Percentiles rank a stretch among this genome's conserved stretches.
These are phyloP conservation scores for Coccomyxa sp. DNA, from an alignment of 139 green algal genomes.

Conservation along the genomic window DNA sequence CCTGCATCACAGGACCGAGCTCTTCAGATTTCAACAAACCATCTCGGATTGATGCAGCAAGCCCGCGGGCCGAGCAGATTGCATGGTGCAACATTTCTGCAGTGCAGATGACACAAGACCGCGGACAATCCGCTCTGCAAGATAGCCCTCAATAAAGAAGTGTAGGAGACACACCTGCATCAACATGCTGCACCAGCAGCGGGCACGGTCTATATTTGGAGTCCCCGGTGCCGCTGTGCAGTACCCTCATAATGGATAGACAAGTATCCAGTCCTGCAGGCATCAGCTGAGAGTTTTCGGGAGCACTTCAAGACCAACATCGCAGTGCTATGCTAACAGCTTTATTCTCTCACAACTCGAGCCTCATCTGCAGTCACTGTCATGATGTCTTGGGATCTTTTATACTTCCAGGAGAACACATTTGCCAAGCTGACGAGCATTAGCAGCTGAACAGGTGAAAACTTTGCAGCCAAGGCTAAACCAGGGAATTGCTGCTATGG, in stretches of 20 bases:
- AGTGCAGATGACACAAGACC: background rate
- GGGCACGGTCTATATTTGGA: slow-evolving; percentile 90
- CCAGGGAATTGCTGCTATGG: too few species aligned
- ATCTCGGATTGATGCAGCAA: background rate
- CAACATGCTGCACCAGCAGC: slow-evolving; percentile 84
- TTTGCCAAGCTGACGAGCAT: background rate
- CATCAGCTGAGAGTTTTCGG: background rate
- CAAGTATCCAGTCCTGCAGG: slow-evolving; percentile 82
- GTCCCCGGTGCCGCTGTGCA: slow-evolving; percentile 80
- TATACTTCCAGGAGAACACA: background rate
- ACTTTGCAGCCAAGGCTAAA: too few species aligned
- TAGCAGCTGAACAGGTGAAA: too few species aligned
- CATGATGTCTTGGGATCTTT: background rate
- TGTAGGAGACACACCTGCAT: slow-evolving; percentile 29
- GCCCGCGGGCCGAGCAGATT: too few species aligned
- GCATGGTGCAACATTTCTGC: too few species aligned
- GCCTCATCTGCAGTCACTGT: background rate
- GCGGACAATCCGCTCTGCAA: background rate
- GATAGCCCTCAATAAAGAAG: too few species aligned
- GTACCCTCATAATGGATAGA: slow-evolving; percentile 87
- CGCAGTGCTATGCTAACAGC: background rate
- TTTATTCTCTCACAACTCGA: background rate
- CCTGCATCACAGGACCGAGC: slow-evolving; percentile 37
- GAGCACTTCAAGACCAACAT: background rate
- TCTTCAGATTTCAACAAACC: background rate